Percentiles rank a stretch among this genome's conserved stretches.
phyloP scores from a whole-genome alignment of 2,329 filamentous ascomycete species.

The Penicillium frequentans region DNA sequence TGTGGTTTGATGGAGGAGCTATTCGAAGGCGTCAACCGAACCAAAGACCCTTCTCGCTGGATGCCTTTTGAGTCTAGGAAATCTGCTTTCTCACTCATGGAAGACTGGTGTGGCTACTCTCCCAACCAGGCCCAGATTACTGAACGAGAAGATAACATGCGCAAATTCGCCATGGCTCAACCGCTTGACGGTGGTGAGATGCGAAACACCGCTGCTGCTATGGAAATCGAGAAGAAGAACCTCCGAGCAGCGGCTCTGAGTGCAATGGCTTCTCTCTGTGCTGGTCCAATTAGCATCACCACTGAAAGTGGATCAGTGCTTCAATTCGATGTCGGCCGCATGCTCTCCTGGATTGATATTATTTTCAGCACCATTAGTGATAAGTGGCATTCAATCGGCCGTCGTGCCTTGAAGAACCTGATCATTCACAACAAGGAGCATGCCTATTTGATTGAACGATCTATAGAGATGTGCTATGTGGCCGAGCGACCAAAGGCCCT shows the following conservation, averaged over 20 bases:
- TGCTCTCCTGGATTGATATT: conserved; percentile 92
- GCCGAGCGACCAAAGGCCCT: conserved; percentile 78
- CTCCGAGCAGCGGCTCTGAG: conserved; percentile 86
- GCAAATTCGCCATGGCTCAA: conserved; percentile 78
- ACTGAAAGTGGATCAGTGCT: conserved; percentile 85
- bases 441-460: conserved; percentile 80
- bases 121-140: conserved; percentile 83
- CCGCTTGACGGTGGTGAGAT: conserved; percentile 71
- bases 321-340: conserved; percentile 87
- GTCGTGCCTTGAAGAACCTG: conserved; percentile 82
- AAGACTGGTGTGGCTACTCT: conserved; percentile 98
- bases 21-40: conserved; percentile 86
- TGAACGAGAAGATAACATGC: conserved; percentile 81
- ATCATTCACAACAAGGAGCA: conserved; percentile 89
- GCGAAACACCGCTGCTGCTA: conserved; percentile 77
- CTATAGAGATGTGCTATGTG: conserved; percentile 86
- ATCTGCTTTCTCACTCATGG: conserved; percentile 94
- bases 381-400: conserved; percentile 85
- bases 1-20: conserved; percentile 91
- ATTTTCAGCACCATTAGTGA: conserved; percentile 94
- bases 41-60: conserved; percentile 83
- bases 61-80: conserved; percentile 97
- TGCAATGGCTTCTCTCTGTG: conserved; percentile 92
- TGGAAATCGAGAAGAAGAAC: conserved; percentile 96
- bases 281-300: conserved; percentile 76